Evolutionary conservation across 2,329 filamentous ascomycete species (phyloP), one percentile per base, ranked within the genome.

Genomic region (Myriosclerotinia scirpicola): DNA sequence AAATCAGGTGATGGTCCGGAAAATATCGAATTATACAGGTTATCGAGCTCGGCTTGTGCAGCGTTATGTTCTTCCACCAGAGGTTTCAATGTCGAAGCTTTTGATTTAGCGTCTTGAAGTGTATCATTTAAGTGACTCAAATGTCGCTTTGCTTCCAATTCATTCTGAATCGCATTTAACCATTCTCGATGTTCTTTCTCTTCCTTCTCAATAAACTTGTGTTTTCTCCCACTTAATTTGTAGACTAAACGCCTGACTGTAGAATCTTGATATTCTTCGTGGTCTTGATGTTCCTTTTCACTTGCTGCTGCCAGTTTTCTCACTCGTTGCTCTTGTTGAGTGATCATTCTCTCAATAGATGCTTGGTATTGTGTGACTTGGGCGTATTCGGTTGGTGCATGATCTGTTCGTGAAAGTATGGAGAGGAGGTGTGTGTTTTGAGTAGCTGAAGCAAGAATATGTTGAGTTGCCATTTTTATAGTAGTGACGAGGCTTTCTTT

Each of bases 161-260:
- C 78, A 46, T 80, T 75, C 68, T 85, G 81, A 59, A 84, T 77
- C 0, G 80, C 83, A 42, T 83, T 80, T 42, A 84, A 79, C 72
- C 85, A 86, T 68, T 85, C 83, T 53, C 77, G 75, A 73, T 85
- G 83, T 73, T 85, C 84, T 67, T 82, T 82, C 64, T 80, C 79
- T 30, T 82, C 81, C 54, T 77, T 80, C 30, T 78, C 78, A 17
- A 77, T 75, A 69, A 83, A 84, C 64, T 80, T 80, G 12, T 79
- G 81, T 50, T 78, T 78, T 67, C 80, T 80, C 44, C 84, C 81
- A 9, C 79, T 77, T 20, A 83, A 76, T 67, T 80, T 83, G 78
- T 83, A 82, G 53, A 80, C 76, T 71, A 83, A 83, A 59, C 83
- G 81, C 64, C 79, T 80, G 70, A 85, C 76, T 54, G 81, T 80